Evolutionary conservation across 495 filamentous ascomycete species (phyloP).

Genomic region (Penicillium bialowiezense): DNA sequence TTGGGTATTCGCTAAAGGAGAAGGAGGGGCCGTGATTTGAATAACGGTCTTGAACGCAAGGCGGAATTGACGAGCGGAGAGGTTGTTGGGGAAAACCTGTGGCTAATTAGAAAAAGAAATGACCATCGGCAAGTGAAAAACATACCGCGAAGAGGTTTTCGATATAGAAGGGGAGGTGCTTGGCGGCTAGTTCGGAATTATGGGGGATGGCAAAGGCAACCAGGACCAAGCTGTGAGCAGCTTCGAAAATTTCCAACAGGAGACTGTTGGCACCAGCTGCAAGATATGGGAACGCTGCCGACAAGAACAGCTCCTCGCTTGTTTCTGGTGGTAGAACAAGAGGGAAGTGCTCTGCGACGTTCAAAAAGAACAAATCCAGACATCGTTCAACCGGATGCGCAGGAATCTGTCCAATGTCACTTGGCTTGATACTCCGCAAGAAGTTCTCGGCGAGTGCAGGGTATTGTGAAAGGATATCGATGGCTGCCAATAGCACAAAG

Average conservation of each 20-base stretch:
- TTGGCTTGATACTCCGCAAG: slow-evolving; percentile 59
- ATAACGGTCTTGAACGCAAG: slow-evolving; percentile 89
- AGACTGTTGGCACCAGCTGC: slow-evolving; percentile 58
- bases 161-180: slow-evolving; percentile 81
- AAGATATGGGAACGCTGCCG: slow-evolving; percentile 75
- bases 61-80: slow-evolving; percentile 87
- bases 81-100: slow-evolving; percentile 72
- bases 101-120: slow-evolving; percentile 10
- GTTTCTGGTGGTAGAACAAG: slow-evolving; percentile 59
- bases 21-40: slow-evolving; percentile 81
- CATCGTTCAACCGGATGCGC: slow-evolving; percentile 72
- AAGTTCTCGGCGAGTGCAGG: slow-evolving; percentile 68
- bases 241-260: slow-evolving; percentile 80
- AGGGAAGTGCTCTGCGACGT: slow-evolving; percentile 83
- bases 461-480: slow-evolving; percentile 80
- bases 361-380: slow-evolving; percentile 88
- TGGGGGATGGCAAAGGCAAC: slow-evolving; percentile 77
- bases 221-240: slow-evolving; percentile 84
- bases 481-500: slow-evolving; percentile 83
- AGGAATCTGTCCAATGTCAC: slow-evolving; percentile 62
- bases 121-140: neutral
- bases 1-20: slow-evolving; percentile 63
- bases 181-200: slow-evolving; percentile 66
- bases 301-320: slow-evolving; percentile 71
- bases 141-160: slow-evolving; percentile 73